phyloP scores from a whole-genome alignment of 176 grass and related monocot genomes.

The Panicum miliaceum region DNA sequence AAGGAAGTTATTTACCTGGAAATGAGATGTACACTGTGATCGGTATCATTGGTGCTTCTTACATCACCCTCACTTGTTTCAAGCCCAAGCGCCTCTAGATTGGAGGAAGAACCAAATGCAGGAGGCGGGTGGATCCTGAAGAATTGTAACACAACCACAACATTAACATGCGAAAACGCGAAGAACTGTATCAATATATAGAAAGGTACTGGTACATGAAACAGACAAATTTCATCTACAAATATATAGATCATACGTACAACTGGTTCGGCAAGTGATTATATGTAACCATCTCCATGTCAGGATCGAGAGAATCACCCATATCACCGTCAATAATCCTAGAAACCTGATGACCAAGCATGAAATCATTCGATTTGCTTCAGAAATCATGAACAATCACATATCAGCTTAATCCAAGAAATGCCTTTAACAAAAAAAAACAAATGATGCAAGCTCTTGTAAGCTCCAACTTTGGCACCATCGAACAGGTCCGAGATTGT shows the following conservation, averaged over 20 bases:
- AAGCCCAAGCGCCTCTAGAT: slow-evolving; percentile 60
- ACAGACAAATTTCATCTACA: background rate
- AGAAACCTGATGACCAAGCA: slow-evolving; percentile 46
- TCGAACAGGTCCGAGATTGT: background rate
- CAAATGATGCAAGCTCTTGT: background rate
- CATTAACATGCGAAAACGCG: background rate
- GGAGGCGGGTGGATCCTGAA: slow-evolving; percentile 65
- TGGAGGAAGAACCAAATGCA: slow-evolving; percentile 68
- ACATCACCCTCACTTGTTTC: slow-evolving; percentile 44
- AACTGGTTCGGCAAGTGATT: slow-evolving; percentile 29
- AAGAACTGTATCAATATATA: background rate
- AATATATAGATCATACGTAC: slow-evolving; percentile 28
- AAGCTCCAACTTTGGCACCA: no score
- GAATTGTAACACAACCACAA: background rate
- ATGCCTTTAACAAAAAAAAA: background rate
- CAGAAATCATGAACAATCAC: background rate
- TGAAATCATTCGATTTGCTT: background rate
- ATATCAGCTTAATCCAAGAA: slow-evolving; percentile 4
- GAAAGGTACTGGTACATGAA: background rate
- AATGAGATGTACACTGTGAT: slow-evolving; percentile 55
- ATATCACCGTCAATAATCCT: slow-evolving; percentile 43
- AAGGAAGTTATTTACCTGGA: slow-evolving; percentile 47
- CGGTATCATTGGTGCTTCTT: slow-evolving; percentile 36
- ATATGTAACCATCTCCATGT: slow-evolving; percentile 19
- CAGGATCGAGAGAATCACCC: slow-evolving; percentile 35